Base-by-base conservation (phyloP, 1,284 basidiomycete genomes). In the Abortiporus biennis region DNA sequence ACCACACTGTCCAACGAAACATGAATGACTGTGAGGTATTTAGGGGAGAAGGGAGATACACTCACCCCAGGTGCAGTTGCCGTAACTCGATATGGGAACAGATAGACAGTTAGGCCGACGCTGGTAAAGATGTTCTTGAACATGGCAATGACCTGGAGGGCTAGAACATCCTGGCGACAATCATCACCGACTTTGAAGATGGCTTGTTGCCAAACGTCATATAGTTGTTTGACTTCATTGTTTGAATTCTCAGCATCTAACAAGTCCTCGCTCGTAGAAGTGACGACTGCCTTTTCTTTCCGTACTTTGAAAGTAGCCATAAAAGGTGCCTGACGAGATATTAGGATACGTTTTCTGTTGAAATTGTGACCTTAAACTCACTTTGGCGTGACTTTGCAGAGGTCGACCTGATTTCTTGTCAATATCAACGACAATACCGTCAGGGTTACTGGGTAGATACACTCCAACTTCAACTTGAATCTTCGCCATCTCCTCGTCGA, bases 161-260 rank as follows among this genome's bases (percentile, higher is more conserved):
- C 96, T 30, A 99, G 76, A 16, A 98, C 87, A 55, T 99, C 96
- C 64, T 99, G 96, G 34, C 96, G 81, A 64, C 96, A 99, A 60
- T 99, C 96, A 61, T 99, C 96, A 41, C 96, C 96, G 47, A 99
- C 96, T 71, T 99, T 99, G 82, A 99, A 99, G 50, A 99, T 99
- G 6, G 96, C 96, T 51, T 91, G 85, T 55, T 98, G 92, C 95
- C 93, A 98, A 34, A 95, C 85, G 49, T 98, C 92, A 55, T 87
- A 89, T 54, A 84, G 75, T 39, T 75, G 72, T 36, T 69, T 77
- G 29, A 65, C 74, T 54, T 85, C 78, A 25, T 67, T 58, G 4
- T 70, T 76, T 23, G 66, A 68, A 8, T 68, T 70, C n/a, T 83
- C 78, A 6, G 69, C 78, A 33, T 80, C 76, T n/a, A 89, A 62